phyloP scores from a whole-genome alignment of 192 early-diverging fungal species.

The Phycomyces blakesleeanus region DNA sequence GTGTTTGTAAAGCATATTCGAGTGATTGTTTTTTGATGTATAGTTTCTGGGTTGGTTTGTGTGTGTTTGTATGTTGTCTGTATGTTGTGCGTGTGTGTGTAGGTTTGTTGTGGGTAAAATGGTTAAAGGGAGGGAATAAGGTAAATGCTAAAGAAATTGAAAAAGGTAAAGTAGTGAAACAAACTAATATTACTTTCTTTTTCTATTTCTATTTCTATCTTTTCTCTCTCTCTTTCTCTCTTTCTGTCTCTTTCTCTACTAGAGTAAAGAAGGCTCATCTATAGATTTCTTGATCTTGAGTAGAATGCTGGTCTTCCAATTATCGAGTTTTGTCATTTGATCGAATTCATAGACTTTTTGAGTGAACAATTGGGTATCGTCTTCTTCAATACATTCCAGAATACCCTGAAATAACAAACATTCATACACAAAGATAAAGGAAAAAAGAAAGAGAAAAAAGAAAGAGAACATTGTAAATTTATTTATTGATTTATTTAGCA shows the following conservation, averaged over 20 bases:
- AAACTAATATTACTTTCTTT: background rate
- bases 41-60: no score
- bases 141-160: background rate
- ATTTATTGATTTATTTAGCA: background rate
- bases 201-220: background rate
- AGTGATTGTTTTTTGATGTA: no score
- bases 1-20: no score
- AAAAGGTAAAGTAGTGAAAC: background rate
- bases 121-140: background rate
- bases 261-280: background rate
- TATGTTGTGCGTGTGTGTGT: no score
- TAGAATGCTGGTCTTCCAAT: conserved; percentile 92
- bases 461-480: no score
- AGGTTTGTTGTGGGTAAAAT: no score
- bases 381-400: conserved; percentile 67
- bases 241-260: background rate
- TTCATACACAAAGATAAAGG: conserved; percentile 3
- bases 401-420: conserved; percentile 48
- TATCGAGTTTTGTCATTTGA: conserved; percentile 83
- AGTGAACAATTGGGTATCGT: conserved; percentile 80
- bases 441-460: background rate
- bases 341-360: conserved; percentile 80
- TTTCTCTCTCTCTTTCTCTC: background rate
- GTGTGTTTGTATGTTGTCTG: no score
- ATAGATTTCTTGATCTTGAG: conserved; percentile 75